Evolutionary conservation across 345 rosid species (phyloP).

Genomic region (Excoecaria cochinchinensis): DNA sequence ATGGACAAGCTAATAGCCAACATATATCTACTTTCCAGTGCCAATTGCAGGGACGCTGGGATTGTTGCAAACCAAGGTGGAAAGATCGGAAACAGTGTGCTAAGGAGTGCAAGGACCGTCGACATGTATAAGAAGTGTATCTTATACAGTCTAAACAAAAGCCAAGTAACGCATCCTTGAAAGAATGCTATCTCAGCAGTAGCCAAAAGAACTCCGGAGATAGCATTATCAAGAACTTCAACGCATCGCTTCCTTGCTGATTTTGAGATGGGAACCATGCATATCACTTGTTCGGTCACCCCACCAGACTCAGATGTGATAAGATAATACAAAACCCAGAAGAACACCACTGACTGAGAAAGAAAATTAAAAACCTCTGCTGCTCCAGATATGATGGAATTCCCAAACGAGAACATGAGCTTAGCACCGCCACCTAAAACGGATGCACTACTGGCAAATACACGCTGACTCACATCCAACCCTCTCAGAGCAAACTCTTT

Average conservation of each 20-base stretch:
- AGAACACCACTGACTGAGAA: conserved; percentile 79
- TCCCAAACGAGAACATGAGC: conserved; percentile 58
- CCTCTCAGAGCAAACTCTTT: conserved; percentile 80
- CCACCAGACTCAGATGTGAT: conserved; percentile 96
- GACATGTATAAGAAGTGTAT: conserved; percentile 90
- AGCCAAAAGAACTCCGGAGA: conserved; percentile 89
- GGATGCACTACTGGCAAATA: conserved; percentile 70
- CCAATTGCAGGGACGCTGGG: conserved; percentile 69
- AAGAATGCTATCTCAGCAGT: conserved; percentile 90
- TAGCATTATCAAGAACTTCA: conserved; percentile 78
- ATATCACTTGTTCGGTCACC: conserved; percentile 86
- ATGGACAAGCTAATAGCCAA: conserved; percentile 56
- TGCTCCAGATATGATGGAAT: conserved; percentile 76
- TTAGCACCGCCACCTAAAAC: conserved; percentile 75
- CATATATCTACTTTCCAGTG: conserved; percentile 73
- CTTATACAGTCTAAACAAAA: conserved; percentile 69
- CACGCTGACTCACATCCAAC: conserved; percentile 65
- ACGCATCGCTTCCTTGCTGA: conserved; percentile 66
- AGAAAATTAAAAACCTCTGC: conserved; percentile 90
- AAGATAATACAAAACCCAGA: conserved; percentile 76
- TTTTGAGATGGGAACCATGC: conserved; percentile 74
- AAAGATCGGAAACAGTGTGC: conserved; percentile 75
- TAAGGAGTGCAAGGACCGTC: conserved; percentile 73
- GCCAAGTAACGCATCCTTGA: conserved; percentile 97
- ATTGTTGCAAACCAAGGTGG: conserved; percentile 89